These are phyloP conservation scores for Juncus inflexus DNA, from an alignment of 176 grass and related monocot species.

Conservation along the genomic window DNA sequence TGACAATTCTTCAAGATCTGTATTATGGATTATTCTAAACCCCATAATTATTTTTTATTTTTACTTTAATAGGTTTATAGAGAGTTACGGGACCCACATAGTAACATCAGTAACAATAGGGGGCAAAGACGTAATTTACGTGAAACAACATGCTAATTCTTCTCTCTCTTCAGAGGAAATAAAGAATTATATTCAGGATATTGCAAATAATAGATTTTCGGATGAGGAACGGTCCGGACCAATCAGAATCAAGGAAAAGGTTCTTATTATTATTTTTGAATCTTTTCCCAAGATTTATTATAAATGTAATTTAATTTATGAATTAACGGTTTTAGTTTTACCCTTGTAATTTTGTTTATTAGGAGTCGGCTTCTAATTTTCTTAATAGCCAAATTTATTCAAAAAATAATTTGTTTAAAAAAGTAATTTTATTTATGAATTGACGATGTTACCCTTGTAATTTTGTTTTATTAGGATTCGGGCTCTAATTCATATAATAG, in stretches of 20 bases:
- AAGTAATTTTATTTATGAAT: neutral
- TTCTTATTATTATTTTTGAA: neutral
- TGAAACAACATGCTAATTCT: conserved; percentile 56
- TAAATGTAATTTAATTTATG: neutral
- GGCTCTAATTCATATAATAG: conserved; percentile 45
- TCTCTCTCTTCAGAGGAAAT: conserved; percentile 44
- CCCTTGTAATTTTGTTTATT: neutral
- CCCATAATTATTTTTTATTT: neutral
- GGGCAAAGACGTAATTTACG: conserved; percentile 57
- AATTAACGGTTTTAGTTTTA: too few relatives aligned
- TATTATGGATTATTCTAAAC: too few relatives aligned
- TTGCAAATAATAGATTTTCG: conserved; percentile 57
- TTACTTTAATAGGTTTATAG: conserved; percentile 53
- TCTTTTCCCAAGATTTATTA: conserved; percentile 19
- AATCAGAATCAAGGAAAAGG: conserved; percentile 50
- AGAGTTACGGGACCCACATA: conserved; percentile 67
- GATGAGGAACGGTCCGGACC: conserved; percentile 46
- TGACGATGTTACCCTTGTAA: conserved; percentile 5
- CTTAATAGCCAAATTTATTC: conserved; percentile 38
- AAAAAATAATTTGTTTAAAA: neutral
- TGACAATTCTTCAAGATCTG: too few relatives aligned
- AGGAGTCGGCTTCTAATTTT: neutral
- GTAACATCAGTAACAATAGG: conserved; percentile 54
- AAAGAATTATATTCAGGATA: conserved; percentile 50
- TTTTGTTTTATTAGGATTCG: conserved; percentile 31